Evolutionary conservation across 257 asterid species (phyloP).

Genomic region (Jaltomata sinuosa): DNA sequence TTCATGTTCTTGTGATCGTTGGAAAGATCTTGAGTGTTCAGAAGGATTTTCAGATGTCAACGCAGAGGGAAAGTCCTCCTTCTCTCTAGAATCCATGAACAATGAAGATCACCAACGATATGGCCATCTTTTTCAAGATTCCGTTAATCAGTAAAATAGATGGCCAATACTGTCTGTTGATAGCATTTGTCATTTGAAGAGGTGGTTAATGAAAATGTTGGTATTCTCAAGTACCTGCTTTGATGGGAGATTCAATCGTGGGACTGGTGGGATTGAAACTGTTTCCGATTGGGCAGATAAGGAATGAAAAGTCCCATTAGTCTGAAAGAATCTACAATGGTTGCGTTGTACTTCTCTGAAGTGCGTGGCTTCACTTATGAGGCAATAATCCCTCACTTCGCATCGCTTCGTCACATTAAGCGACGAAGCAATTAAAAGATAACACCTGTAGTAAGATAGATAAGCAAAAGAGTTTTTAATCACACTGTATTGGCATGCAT

Average conservation of each 20-base stretch:
- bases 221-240: neutral
- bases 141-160: neutral
- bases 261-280: neutral
- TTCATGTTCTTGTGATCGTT: too few relatives aligned
- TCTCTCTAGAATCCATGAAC: neutral
- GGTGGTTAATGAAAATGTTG: too few relatives aligned
- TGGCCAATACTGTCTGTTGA: neutral
- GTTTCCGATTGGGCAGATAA: neutral
- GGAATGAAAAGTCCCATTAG: neutral
- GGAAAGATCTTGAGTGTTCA: too few relatives aligned
- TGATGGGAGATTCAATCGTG: neutral
- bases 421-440: neutral
- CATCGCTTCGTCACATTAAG: neutral
- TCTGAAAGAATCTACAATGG: neutral
- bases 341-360: neutral
- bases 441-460: neutral
- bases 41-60: neutral
- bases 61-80: neutral
- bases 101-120: neutral
- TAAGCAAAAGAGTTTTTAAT: neutral
- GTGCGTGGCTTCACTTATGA: neutral
- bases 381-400: neutral
- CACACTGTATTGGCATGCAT: neutral
- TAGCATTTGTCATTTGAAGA: too few relatives aligned
- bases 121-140: neutral